Conservation (phyloP, 2,329 filamentous ascomycete genomes). For the Ophidiomyces ophidiicola region DNA sequence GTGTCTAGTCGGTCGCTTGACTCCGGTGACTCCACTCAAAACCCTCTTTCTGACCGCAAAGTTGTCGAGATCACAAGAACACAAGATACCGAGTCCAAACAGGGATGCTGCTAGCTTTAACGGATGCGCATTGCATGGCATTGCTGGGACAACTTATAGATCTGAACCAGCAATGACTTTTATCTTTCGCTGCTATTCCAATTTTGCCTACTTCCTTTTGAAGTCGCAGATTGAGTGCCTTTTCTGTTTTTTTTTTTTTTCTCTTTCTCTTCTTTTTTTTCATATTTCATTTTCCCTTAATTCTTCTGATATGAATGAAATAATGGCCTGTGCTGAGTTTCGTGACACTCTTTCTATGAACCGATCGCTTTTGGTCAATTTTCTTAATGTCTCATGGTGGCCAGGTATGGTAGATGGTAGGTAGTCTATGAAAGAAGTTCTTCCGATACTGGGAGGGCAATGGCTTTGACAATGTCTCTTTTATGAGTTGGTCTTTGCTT, state of each 20-base stretch:
- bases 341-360: not conserved
- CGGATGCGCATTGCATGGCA: conserved; percentile 2
- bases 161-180: conserved; percentile 8
- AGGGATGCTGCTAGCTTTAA: conserved; percentile 31
- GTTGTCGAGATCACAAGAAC: conserved; percentile 76
- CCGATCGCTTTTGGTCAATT: not conserved
- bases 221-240: conserved; percentile 11
- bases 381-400: not conserved
- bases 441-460: conserved; percentile 16
- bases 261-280: conserved; percentile 15
- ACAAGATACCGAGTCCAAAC: conserved; percentile 64
- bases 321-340: not conserved
- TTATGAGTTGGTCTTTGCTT: conserved; percentile 1
- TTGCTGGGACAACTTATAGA: conserved; percentile 15
- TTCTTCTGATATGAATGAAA: conserved; percentile 1
- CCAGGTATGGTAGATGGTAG: conserved; percentile 2
- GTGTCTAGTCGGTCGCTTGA: conserved; percentile 96
- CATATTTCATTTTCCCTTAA: conserved; percentile 1
- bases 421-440: conserved; percentile 11
- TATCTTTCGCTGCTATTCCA: conserved; percentile 13
- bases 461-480: conserved; percentile 14
- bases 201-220: conserved; percentile 4
- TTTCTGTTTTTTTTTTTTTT: conserved; percentile 17
- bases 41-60: conserved; percentile 65
- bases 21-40: conserved; percentile 68